Evolutionary conservation across 768 basidiomycete species (phyloP), one percentile per base, ranked within the genome.

Genomic region (Russula abietina): DNA sequence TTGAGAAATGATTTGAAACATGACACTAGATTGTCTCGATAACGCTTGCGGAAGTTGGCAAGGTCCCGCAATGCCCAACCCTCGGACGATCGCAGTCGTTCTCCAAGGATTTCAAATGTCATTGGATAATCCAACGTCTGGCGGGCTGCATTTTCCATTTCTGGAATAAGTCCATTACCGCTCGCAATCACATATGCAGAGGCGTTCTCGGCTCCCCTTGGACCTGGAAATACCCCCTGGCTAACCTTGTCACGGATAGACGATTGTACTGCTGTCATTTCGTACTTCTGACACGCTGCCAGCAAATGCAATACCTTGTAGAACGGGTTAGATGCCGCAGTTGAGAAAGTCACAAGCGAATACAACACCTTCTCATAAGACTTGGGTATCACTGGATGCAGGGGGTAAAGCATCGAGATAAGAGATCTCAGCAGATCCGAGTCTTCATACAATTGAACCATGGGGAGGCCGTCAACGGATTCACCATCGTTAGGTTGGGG

Each of bases 231-330:
- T n/a, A 4, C 11, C 3, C 45, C 22, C 4, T 12, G 19, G 9
- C 7, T 30, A 19, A 51, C 28, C 28, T 51, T 6, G 1, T 19
- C 30, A n/a, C 51, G 51, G n/a, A 63, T 63, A 17, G 26, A 22
- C 6, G 38, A 39, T 5, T 30, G 32, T n/a, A 62, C 43, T 45
- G 39, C 28, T n/a, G 16, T 33, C 62, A 73, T 67, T 9, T 70
- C 55, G 55, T 71, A 73, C 58, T 73, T 73, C 17, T 53, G 36
- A 2, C 65, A 66, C 1, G 68, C 67, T 1, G 58, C 61, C 8
- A 70, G 55, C 22, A 68, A 48, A 26, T 14, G 32, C 24, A 56
- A 28, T 4, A 55, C 8, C 16, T 30, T 45, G 22, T 50, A 19
- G 5, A 8, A 41, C 6, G 19, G 9, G 41, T 41, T 41, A 19